phyloP scores from a whole-genome alignment of 2,329 filamentous ascomycete genomes.

The Tolypocladium endophyticum region DNA sequence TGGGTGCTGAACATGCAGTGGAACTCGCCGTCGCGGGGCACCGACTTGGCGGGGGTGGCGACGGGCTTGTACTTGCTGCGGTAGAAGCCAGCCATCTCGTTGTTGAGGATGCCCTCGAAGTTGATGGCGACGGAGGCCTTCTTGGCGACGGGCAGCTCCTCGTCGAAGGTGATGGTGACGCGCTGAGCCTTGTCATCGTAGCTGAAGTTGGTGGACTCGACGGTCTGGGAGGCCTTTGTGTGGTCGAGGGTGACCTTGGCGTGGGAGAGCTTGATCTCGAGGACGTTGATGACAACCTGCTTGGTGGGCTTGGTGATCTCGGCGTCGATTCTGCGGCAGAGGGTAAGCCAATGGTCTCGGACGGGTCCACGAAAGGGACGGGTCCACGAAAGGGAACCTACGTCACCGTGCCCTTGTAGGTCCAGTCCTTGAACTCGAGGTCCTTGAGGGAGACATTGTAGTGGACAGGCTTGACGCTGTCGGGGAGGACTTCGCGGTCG shows the following conservation, averaged over 20 bases:
- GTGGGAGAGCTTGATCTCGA: constrained; percentile 67
- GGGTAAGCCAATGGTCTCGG: background rate
- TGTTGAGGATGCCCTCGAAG: constrained; percentile 77
- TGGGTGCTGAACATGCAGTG: constrained; percentile 86
- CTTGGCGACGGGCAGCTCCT: constrained; percentile 57
- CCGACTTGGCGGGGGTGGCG: constrained; percentile 60
- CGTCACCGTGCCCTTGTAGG: constrained; percentile 72
- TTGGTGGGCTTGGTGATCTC: constrained; percentile 62
- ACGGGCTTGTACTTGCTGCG: constrained; percentile 85
- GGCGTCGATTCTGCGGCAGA: constrained; percentile 53
- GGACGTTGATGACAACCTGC: constrained; percentile 73
- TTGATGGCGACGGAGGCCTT: constrained; percentile 58
- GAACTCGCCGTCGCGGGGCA: constrained; percentile 60
- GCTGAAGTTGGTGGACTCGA: constrained; percentile 55
- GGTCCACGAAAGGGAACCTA: constrained; percentile 17
- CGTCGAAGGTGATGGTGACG: constrained; percentile 64
- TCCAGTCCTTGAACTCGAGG: constrained; percentile 63
- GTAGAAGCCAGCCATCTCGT: constrained; percentile 88
- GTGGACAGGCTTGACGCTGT: constrained; percentile 67
- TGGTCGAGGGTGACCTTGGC: constrained; percentile 50
- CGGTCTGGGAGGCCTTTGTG: constrained; percentile 43
- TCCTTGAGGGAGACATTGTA: constrained; percentile 76
- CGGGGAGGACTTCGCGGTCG: constrained; percentile 53
- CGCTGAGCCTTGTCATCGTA: constrained; percentile 82
- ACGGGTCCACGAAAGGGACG: background rate